phyloP scores from a whole-genome alignment of 176 grass and related monocot species.

The Cocos nucifera region DNA sequence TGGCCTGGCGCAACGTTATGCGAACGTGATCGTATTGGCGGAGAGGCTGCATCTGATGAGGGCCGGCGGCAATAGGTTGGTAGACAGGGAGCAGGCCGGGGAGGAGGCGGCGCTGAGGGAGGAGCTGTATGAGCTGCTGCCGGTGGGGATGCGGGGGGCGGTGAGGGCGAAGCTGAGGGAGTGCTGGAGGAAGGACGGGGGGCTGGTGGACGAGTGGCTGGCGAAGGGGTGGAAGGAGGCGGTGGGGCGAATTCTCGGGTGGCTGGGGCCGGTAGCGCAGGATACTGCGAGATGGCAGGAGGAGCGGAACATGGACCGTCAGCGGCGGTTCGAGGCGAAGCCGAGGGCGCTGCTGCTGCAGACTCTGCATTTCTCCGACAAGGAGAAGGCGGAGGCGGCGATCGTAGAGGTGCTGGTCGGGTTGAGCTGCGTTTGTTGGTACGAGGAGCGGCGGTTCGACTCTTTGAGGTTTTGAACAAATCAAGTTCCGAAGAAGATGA shows the following conservation, averaged over 20 bases:
- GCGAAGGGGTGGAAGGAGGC: constrained; percentile 35
- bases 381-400: constrained; percentile 49
- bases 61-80: constrained; percentile 2
- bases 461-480: neutral
- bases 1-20: constrained; percentile 51
- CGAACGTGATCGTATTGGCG: constrained; percentile 51
- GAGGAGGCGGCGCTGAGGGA: constrained; percentile 46
- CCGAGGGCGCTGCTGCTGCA: constrained; percentile 55
- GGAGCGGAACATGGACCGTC: constrained; percentile 65
- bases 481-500: no score
- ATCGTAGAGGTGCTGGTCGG: constrained; percentile 68
- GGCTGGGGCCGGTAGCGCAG: constrained; percentile 59
- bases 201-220: constrained; percentile 25
- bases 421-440: constrained; percentile 68
- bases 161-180: constrained; percentile 55
- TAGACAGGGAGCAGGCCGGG: constrained; percentile 9
- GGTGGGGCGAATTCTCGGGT: constrained; percentile 34
- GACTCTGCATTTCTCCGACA: constrained; percentile 77
- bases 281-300: constrained; percentile 70
- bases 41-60: constrained; percentile 29
- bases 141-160: constrained; percentile 36
- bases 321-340: constrained; percentile 43
- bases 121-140: constrained; percentile 69
- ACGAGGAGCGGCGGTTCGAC: constrained; percentile 31
- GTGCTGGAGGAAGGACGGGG: constrained; percentile 26